Evolutionary conservation across 306 rosid species (phyloP).

Genomic region (Pueraria montana): DNA sequence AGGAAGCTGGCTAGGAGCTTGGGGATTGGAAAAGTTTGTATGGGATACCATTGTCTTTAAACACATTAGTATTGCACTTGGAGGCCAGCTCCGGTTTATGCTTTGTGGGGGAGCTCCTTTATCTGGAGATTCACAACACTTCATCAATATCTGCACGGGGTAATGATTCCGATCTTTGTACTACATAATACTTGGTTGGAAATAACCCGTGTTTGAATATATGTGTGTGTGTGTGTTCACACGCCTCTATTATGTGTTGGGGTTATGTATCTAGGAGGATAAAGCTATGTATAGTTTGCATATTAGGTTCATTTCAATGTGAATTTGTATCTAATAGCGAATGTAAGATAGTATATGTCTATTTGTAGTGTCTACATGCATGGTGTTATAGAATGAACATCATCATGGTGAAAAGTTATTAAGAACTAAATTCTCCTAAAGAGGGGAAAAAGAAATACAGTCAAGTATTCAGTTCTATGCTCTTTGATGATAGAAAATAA

Average conservation of each 20-base stretch:
- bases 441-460: not conserved
- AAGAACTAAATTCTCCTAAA: not conserved
- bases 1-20: slow-evolving; percentile 99
- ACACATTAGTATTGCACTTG: slow-evolving; percentile 68
- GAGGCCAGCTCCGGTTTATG: slow-evolving; percentile 79
- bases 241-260: not conserved
- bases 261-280: not conserved
- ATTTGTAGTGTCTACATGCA: not conserved
- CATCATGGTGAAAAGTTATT: not conserved
- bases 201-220: not conserved
- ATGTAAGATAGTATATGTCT: not conserved
- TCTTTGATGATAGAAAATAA: not conserved
- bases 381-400: not conserved
- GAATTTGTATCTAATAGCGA: not conserved
- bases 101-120: slow-evolving; percentile 97
- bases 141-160: slow-evolving; percentile 94
- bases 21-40: slow-evolving; percentile 80
- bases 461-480: not conserved
- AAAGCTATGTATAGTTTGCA: not conserved
- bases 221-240: not conserved
- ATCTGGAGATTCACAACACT: slow-evolving; percentile 83
- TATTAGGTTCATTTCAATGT: slow-evolving; percentile 6
- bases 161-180: slow-evolving; percentile 48
- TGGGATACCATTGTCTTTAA: slow-evolving; percentile 81
- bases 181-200: slow-evolving; percentile 37